These are phyloP conservation scores for Furcasterigmium furcatum DNA, from an alignment of 2,329 filamentous ascomycete species.

Conservation along the genomic window DNA sequence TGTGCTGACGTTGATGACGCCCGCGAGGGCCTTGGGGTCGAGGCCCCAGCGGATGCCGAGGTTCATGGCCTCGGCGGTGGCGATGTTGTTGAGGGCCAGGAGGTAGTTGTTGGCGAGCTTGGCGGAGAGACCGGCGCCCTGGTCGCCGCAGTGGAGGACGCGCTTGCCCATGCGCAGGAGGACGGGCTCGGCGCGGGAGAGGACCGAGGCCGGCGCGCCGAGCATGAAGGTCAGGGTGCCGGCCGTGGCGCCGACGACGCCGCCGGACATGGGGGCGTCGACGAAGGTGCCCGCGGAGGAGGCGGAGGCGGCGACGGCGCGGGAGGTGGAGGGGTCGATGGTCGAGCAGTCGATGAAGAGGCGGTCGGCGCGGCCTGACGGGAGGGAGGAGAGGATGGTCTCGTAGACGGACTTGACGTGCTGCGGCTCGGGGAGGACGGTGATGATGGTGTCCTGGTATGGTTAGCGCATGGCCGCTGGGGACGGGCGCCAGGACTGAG, in stretches of 20 bases:
- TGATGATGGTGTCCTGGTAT: slow-evolving; percentile 76
- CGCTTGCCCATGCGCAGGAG: slow-evolving; percentile 82
- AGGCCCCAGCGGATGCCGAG: slow-evolving; percentile 59
- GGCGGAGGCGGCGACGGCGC: slow-evolving; percentile 70
- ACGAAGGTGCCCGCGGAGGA: slow-evolving; percentile 67
- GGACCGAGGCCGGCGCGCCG: slow-evolving; percentile 60
- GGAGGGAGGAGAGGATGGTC: slow-evolving; percentile 62
- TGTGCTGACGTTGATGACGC: slow-evolving; percentile 89
- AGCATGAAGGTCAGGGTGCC: slow-evolving; percentile 96
- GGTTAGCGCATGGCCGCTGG: not conserved
- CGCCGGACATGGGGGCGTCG: slow-evolving; percentile 95
- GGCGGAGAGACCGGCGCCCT: slow-evolving; percentile 81
- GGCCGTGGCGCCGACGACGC: slow-evolving; percentile 84
- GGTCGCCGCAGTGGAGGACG: slow-evolving; percentile 79
- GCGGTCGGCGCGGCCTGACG: slow-evolving; percentile 51
- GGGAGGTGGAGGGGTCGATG: slow-evolving; percentile 86
- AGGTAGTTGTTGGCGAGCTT: slow-evolving; percentile 99
- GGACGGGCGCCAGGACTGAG: too few species aligned
- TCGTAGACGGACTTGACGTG: slow-evolving; percentile 84
- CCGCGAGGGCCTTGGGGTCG: slow-evolving; percentile 64
- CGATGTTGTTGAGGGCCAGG: slow-evolving; percentile 86
- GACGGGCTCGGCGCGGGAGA: slow-evolving; percentile 64
- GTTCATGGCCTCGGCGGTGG: slow-evolving; percentile 64
- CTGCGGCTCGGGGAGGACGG: slow-evolving; percentile 82
- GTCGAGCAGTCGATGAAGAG: slow-evolving; percentile 96